Conservation (phyloP, 1,284 basidiomycete species). For the Ceratobasidium sp. region DNA sequence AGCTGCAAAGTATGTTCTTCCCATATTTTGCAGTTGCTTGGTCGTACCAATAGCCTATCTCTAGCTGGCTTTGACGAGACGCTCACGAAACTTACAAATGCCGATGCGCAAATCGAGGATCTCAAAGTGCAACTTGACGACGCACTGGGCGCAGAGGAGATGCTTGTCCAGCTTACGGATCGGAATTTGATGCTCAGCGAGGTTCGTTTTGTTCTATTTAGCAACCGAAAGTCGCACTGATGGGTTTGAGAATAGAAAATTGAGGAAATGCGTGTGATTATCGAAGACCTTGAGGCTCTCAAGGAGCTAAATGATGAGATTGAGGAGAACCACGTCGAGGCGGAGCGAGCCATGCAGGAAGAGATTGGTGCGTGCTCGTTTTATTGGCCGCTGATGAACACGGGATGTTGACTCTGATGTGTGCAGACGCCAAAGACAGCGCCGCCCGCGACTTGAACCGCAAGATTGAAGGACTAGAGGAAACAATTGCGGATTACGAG, state of each 20-base stretch:
- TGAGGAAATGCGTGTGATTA: slow-evolving; percentile 93
- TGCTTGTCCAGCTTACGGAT: slow-evolving; percentile 95
- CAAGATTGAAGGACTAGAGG: slow-evolving; percentile 76
- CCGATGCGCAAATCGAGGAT: slow-evolving; percentile 91
- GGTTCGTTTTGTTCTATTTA: slow-evolving; percentile 58
- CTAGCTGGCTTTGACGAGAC: slow-evolving; percentile 83
- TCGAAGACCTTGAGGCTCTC: slow-evolving; percentile 95
- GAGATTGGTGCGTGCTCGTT: slow-evolving; percentile 75
- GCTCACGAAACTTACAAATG: slow-evolving; percentile 81
- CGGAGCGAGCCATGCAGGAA: slow-evolving; percentile 90
- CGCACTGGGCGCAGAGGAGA: slow-evolving; percentile 93
- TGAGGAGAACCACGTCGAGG: slow-evolving; percentile 95
- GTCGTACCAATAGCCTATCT: slow-evolving; percentile 24
- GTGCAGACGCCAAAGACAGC: slow-evolving; percentile 74
- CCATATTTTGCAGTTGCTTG: background rate
- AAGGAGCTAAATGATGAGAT: slow-evolving; percentile 97
- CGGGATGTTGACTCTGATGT: background rate
- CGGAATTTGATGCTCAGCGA: slow-evolving; percentile 91
- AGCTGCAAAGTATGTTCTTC: slow-evolving; percentile 68
- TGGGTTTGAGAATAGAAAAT: slow-evolving; percentile 72
- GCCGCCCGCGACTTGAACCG: slow-evolving; percentile 74
- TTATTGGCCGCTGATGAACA: background rate
- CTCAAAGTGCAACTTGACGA: slow-evolving; percentile 96
- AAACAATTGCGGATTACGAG: slow-evolving; percentile 85
- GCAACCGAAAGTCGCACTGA: background rate